Evolutionary conservation across 2,329 filamentous ascomycete species (phyloP), one percentile per base, ranked within the genome.

Genomic region (Verticillium nubilum): DNA sequence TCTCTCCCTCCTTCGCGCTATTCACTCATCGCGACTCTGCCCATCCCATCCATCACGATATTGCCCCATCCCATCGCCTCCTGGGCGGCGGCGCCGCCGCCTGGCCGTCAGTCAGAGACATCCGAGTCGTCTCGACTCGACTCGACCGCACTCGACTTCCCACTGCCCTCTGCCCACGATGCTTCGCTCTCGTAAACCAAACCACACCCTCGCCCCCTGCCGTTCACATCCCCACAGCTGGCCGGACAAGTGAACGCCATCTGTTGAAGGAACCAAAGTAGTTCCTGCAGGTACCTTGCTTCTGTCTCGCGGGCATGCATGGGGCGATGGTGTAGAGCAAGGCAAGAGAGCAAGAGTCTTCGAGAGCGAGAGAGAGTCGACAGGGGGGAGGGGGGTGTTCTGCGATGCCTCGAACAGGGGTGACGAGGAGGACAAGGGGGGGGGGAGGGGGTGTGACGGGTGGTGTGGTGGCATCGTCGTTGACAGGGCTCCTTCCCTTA

Each of bases 211-310:
- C 19, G 42, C 19, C 42, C 35, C 17, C 29, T 17, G 13, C 35
- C 35, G 13, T 37, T n/a, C 35, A 15, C 35, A 15, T 37, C 35
- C 15, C 35, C 35, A 56, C 56, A 28, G 29, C 58, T 26, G 28
- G 27, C 50, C 35, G 35, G 37, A 58, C 53, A 33, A 25, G n/a
- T 47, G 42, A 50, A 50, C 42, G 10, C 7, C 6, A 10, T 50
- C 19, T 50, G 42, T 50, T 50, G 42, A 50, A 50, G 42, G 42
- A 50, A 19, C n/a, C 28, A 35, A 60, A 59, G 57, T 55, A 57
- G 62, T 63, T 63, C 62, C 62, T 63, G 62, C 62, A 63, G 61
- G 62, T 62, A 60, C 59, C 60, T 62, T 63, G 56, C 62, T 63
- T 61, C 57, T 62, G 56, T 50, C 42, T 50, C 42, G 3, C 42